Evolutionary conservation across 441 rosid species (phyloP).

Genomic region (Capsella rubella): DNA sequence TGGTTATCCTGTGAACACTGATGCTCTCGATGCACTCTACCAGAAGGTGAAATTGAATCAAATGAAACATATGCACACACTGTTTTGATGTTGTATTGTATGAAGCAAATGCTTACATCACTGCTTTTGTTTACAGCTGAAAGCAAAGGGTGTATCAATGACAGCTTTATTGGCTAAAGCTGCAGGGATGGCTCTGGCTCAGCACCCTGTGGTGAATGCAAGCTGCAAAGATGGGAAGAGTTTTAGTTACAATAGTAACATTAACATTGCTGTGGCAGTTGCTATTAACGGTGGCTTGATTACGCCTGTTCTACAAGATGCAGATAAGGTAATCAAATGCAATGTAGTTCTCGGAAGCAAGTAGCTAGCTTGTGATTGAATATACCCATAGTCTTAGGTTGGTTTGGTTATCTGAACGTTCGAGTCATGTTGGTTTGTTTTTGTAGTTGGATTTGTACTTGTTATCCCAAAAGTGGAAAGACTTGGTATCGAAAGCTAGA

Average conservation of each 20-base stretch:
- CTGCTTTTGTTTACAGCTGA: conserved; percentile 57
- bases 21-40: conserved; percentile 93
- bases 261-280: conserved; percentile 96
- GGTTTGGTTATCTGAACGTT: background rate
- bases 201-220: conserved; percentile 92
- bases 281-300: conserved; percentile 96
- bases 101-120: background rate
- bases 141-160: conserved; percentile 97
- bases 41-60: conserved; percentile 58
- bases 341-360: conserved; percentile 2
- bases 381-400: conserved; percentile 2
- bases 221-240: conserved; percentile 93
- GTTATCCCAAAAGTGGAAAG: conserved; percentile 96
- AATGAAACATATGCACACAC: background rate
- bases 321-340: conserved; percentile 72
- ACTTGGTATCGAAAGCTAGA: conserved; percentile 90
- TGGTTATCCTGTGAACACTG: conserved; percentile 81
- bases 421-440: conserved; percentile 32
- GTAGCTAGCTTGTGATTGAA: conserved; percentile 35
- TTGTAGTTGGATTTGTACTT: conserved; percentile 86
- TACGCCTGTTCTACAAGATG: conserved; percentile 97
- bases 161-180: conserved; percentile 94
- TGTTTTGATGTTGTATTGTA: conserved; percentile 10
- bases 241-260: conserved; percentile 70
- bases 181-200: conserved; percentile 89